These are phyloP conservation scores for Astragalus glycyphyllos DNA, from an alignment of 306 rosid species.

Conservation along the genomic window DNA sequence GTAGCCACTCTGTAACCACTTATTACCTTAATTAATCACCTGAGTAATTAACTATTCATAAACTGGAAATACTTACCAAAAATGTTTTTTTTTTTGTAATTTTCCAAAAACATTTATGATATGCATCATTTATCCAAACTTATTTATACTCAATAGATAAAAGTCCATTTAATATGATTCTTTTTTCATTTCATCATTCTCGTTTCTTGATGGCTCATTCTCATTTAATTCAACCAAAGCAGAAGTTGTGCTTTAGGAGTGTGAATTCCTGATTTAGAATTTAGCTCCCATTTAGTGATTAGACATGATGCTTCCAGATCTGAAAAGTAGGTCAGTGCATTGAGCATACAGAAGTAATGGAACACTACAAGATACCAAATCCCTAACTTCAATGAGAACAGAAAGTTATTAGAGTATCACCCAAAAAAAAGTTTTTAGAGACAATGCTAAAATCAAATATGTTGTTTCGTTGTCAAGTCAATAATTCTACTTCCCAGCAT, in stretches of 20 bases:
- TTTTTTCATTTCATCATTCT: neutral
- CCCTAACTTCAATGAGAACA: neutral
- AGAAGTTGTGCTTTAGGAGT: neutral
- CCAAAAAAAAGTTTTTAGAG: constrained; percentile 7
- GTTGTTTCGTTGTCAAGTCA: constrained; percentile 2
- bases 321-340: constrained; percentile 3
- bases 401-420: constrained; percentile 5
- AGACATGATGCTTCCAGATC: constrained; percentile 14
- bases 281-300: constrained; percentile 11
- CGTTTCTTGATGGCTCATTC: neutral
- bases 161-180: constrained; percentile 1
- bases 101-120: neutral
- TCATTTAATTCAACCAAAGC: neutral
- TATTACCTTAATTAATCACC: constrained; percentile 9
- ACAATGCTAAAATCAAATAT: constrained; percentile 17
- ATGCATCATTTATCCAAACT: constrained; percentile 18
- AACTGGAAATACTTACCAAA: constrained; percentile 2
- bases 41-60: constrained; percentile 23
- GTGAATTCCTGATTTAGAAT: constrained; percentile 4
- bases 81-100: neutral
- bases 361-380: neutral
- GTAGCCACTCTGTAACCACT: constrained; percentile 2
- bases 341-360: constrained; percentile 5
- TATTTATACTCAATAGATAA: neutral
- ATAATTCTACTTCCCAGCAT: constrained; percentile 7